Evolutionary conservation across 176 grass and related monocot species (phyloP).

Genomic region (Rhynchospora breviuscula): DNA sequence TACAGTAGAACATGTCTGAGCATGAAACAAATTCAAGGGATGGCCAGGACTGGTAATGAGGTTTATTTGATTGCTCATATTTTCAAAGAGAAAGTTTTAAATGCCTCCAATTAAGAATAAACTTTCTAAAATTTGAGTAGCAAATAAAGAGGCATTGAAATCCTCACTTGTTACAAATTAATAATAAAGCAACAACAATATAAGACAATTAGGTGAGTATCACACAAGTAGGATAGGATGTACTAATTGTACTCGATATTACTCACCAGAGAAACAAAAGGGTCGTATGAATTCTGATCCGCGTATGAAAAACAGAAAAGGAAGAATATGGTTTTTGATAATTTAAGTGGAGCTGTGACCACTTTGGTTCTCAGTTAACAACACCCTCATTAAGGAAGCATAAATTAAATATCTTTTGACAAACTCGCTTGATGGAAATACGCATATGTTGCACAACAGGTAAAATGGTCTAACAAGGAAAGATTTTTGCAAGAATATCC

Average conservation of each 20-base stretch:
- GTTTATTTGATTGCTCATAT: neutral
- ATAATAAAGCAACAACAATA: neutral
- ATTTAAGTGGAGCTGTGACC: neutral
- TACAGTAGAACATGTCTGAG: no score
- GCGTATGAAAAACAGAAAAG: no score
- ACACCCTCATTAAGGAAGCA: neutral
- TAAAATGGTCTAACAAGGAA: neutral
- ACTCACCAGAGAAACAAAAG: neutral
- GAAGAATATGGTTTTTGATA: neutral
- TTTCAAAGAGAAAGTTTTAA: neutral
- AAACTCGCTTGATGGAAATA: conserved; percentile 15
- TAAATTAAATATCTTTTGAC: neutral
- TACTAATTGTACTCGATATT: neutral
- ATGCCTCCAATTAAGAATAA: neutral
- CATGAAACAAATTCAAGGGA: neutral
- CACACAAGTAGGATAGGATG: neutral
- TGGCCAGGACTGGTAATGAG: no score
- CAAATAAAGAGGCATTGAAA: neutral
- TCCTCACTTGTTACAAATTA: neutral
- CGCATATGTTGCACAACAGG: neutral
- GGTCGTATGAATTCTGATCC: neutral
- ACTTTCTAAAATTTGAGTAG: neutral
- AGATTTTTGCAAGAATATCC: neutral
- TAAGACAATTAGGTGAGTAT: neutral
- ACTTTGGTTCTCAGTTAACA: neutral